phyloP scores from a whole-genome alignment of 169 alveolate species.

The Eimeria necatrix region DNA sequence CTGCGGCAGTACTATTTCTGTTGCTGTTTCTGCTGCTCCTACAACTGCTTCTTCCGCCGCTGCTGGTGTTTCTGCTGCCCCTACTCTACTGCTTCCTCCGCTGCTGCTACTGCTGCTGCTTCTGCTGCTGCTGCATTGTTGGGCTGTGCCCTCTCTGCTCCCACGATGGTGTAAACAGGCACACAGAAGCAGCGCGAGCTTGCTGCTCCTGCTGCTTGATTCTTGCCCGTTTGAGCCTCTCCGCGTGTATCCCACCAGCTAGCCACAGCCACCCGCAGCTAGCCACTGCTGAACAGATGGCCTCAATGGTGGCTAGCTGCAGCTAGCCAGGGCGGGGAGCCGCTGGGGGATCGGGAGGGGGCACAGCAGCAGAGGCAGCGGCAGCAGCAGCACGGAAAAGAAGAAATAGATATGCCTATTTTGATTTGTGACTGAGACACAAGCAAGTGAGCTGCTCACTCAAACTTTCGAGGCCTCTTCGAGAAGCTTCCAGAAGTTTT shows the following conservation, averaged over 20 bases:
- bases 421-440: neutral
- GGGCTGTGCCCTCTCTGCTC: too few species aligned
- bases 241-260: too few species aligned
- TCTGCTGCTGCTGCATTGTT: too few species aligned
- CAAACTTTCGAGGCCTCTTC: neutral
- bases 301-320: neutral
- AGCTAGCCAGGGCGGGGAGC: neutral
- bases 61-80: too few species aligned
- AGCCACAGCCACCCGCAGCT: neutral
- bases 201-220: too few species aligned
- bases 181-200: neutral
- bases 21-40: too few species aligned
- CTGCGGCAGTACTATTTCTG: too few species aligned
- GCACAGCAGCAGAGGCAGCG: conserved; percentile 15
- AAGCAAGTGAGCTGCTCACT: neutral
- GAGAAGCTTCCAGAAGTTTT: neutral
- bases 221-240: too few species aligned
- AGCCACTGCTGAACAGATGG: neutral
- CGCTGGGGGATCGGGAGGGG: neutral
- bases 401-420: neutral
- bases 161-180: too few species aligned
- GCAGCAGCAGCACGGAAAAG: conserved; percentile 19
- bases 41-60: too few species aligned
- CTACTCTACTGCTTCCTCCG: too few species aligned
- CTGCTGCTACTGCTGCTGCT: too few species aligned